phyloP scores from a whole-genome alignment of 2,329 filamentous ascomycete species.

The Xylaria sp. region DNA sequence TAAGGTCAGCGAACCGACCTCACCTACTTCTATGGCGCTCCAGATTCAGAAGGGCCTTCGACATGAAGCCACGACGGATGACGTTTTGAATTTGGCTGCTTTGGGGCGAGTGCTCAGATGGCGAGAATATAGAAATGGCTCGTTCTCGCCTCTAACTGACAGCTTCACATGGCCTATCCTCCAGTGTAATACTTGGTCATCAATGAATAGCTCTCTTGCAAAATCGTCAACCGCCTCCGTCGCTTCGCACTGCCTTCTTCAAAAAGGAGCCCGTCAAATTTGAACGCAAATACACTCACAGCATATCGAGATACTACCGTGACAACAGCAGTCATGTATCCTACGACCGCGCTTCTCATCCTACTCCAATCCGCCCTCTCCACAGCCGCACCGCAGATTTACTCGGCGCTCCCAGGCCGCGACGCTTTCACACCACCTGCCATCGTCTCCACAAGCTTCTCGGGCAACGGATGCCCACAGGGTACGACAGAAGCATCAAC shows the following conservation, averaged over 20 bases:
- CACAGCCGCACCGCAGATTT: conserved; percentile 24
- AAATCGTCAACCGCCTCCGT: background rate
- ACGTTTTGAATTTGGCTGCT: conserved; percentile 2
- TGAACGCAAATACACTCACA: background rate
- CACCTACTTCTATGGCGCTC: conserved; percentile 10
- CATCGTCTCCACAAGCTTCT: conserved; percentile 39
- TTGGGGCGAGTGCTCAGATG: background rate
- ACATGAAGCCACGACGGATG: conserved; percentile 11
- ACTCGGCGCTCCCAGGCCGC: background rate
- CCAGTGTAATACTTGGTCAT: background rate
- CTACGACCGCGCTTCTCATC: conserved; percentile 8
- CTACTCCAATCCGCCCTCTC: conserved; percentile 14
- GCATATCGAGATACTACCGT: background rate
- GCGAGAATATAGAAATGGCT: conserved; percentile 18
- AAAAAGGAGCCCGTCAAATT: background rate
- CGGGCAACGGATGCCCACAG: conserved; percentile 42
- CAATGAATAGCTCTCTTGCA: background rate
- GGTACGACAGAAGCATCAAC: conserved; percentile 26
- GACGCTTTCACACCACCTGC: conserved; percentile 35
- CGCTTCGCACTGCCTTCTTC: background rate
- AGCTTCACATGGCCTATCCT: background rate
- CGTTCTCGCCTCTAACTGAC: background rate
- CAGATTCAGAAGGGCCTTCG: background rate
- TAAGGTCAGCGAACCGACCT: conserved; percentile 2
- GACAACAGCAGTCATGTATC: conserved; percentile 14